Base-by-base conservation (phyloP, 164 flowering plant genomes). In the Dillenia turbinata region DNA sequence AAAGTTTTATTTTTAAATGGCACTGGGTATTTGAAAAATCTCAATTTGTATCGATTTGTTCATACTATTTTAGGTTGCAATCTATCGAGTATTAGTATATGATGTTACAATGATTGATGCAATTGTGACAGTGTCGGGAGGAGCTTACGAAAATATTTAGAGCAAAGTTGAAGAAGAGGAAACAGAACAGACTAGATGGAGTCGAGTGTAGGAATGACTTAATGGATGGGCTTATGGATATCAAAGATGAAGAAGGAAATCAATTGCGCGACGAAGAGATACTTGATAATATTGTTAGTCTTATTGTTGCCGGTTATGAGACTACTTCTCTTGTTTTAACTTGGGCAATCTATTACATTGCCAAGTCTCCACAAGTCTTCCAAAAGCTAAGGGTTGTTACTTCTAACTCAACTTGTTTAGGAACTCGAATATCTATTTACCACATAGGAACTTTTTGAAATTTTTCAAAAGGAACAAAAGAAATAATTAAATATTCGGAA, bases 271-370 rank as follows among this genome's bases (percentile, higher is more conserved):
- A 81, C 47, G 67, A 78, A 13, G 82, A 83, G 66, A 77, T 85
- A 58, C 44, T 85, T 19, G 90, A 85, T 54, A 83, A 85, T 66
- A 83, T 81, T 26, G 60, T 75, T 1, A 70, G 71, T 66, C 62
- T 81, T n/a, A 71, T 81, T 12, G 17, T 75, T 52, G 85, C 74
- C 5, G 86, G 84, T 53, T 81, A 83, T 57, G 77, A 71, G 57
- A 73, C 88, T 9, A 81, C 83, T 55, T 16, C 82, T 26, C 66
- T 77, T 22, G 57, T 79, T 8, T 66, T 70, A 43, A 80, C 66
- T 76, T 83, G 84, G 87, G 80, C 78, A 52, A 55, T 81, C 5
- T 81, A 83, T 63, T 79, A 69, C 67, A 80, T 85, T 40, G 80
- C 84, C 59, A 83, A 79, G 66, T 78, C 12, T 61, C 87, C 83